phyloP scores from a whole-genome alignment of 1,139 yeast species.

The Candida sanyaensis region DNA sequence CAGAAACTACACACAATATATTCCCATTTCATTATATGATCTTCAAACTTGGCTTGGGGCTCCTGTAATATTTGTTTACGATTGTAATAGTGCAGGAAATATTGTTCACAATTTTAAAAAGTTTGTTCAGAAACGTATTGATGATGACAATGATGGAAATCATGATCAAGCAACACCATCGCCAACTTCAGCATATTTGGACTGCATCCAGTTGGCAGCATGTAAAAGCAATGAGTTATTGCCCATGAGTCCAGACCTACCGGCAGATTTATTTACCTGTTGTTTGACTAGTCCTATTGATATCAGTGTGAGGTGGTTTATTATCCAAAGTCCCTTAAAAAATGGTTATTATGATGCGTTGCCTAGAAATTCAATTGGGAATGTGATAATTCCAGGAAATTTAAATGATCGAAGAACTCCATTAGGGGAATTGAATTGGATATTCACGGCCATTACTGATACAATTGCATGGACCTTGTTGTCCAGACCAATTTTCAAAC shows the following conservation, averaged over 20 bases:
- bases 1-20: slow-evolving; percentile 94
- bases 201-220: slow-evolving; percentile 93
- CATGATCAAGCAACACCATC: slow-evolving; percentile 67
- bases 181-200: slow-evolving; percentile 72
- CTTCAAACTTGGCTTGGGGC: slow-evolving; percentile 98
- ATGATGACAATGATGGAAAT: slow-evolving; percentile 78
- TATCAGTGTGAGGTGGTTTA: slow-evolving; percentile 88
- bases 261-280: slow-evolving; percentile 94
- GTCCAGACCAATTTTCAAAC: slow-evolving; percentile 84
- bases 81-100: slow-evolving; percentile 94
- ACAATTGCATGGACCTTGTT: slow-evolving; percentile 97
- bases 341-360: slow-evolving; percentile 60
- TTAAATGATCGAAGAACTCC: slow-evolving; percentile 94
- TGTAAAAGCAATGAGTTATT: slow-evolving; percentile 83
- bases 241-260: slow-evolving; percentile 93
- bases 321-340: slow-evolving; percentile 76
- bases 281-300: slow-evolving; percentile 96
- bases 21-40: slow-evolving; percentile 91
- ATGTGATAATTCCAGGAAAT: slow-evolving; percentile 82
- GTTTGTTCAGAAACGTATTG: slow-evolving; percentile 87
- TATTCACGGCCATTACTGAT: slow-evolving; percentile 96
- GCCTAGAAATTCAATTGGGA: slow-evolving; percentile 55
- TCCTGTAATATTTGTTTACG: slow-evolving; percentile 93
- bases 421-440: slow-evolving; percentile 95
- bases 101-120: slow-evolving; percentile 87